Evolutionary conservation across 352 stramenopile genomes (phyloP).

Genomic region (Pythium plurisporium): DNA sequence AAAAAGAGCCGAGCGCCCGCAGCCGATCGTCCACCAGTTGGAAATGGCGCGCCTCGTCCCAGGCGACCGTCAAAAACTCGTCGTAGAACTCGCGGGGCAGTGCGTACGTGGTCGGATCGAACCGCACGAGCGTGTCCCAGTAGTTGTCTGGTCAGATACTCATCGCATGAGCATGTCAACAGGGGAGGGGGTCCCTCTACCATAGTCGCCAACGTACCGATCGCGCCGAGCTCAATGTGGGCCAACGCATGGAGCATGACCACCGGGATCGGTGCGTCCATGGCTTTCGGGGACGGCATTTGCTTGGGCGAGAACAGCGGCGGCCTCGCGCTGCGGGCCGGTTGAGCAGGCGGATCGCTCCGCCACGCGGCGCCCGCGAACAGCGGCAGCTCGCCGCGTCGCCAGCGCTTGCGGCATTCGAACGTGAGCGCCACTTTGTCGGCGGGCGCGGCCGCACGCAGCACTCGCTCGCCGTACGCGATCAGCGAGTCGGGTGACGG

Average conservation of each 20-base stretch:
- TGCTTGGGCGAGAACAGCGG: conserved; percentile 60
- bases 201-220: conserved; percentile 35
- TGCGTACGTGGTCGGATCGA: conserved; percentile 45
- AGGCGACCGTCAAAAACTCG: conserved; percentile 67
- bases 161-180: background rate
- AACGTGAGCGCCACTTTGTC: conserved; percentile 66
- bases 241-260: conserved; percentile 79
- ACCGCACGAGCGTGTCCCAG: conserved; percentile 83
- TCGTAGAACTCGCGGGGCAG: conserved; percentile 62
- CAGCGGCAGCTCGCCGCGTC: conserved; percentile 32
- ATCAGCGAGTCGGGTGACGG: conserved; percentile 45
- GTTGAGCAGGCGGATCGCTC: conserved; percentile 38
- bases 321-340: conserved; percentile 40
- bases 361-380: conserved; percentile 30
- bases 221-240: conserved; percentile 82
- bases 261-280: conserved; percentile 57
- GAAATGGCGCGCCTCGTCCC: conserved; percentile 80
- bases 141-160: conserved; percentile 55
- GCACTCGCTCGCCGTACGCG: conserved; percentile 54
- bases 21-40: conserved; percentile 65
- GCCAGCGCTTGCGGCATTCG: conserved; percentile 47
- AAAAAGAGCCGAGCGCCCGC: conserved; percentile 52
- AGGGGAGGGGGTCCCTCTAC: background rate
- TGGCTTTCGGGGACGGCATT: conserved; percentile 65
- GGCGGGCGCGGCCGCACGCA: conserved; percentile 40